Base-by-base conservation (phyloP, 371 early-diverging fungal species). In the Capniomyces stellatus region DNA sequence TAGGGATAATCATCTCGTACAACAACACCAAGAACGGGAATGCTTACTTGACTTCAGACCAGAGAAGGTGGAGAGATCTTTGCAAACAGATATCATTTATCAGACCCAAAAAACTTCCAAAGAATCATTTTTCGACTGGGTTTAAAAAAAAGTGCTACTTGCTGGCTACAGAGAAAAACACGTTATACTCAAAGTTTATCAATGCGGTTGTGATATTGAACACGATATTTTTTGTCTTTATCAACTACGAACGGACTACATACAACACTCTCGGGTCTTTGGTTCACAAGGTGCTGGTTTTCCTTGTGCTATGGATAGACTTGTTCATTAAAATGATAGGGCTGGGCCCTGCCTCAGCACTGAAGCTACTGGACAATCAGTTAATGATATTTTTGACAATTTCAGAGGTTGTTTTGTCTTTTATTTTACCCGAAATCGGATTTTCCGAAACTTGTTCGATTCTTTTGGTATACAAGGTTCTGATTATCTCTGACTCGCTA, bases 1-100 rank as follows among this genome's bases (percentile, higher is more conserved):
- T 83, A 27, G 80, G 81, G 8, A 76, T 83, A 23, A 75, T 83
- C 3, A 74, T 81, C 29, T 77, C 78, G 28, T 78, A 78, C 60
- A 80, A 75, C 55, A 73, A 77, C 2, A 71, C 67, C 46, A 66
- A 76, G 53, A 78, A 75, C 22, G 82, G 81, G 2, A 72, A 73
- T 6, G 78, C 81, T 0, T 78, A 74, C 60, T 58, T 81, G 47
- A 81, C 83, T 0, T 71, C 71, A 3, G 77, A 83, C 51, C 83
- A 83, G 56, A 68, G 75, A 25, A 72, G 78, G 42, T 83, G 82
- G 82, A 62, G 78, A 44, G 81, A 83, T 61, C 58, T 83, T 44
- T 74, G 76, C 53, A 79, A 78, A 52, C 67, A 78, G 23, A 59
- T 83, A 0, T 71, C 72, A 24, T 72, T 71, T 29, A 74, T 79